phyloP scores from a whole-genome alignment of 305 asterid genomes.

The Solanum hybrid region DNA sequence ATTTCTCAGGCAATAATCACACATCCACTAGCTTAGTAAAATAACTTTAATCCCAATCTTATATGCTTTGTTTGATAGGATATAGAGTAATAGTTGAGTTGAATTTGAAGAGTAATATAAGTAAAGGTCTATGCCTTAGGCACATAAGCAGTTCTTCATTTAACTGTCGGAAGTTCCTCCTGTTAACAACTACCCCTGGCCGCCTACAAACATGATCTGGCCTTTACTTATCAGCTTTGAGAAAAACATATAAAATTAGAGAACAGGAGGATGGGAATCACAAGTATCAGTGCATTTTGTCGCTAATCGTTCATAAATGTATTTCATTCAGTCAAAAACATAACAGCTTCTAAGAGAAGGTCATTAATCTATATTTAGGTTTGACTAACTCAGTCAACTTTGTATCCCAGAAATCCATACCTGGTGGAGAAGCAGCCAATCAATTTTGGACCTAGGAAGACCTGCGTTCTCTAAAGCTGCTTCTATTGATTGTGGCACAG shows the following conservation, averaged over 20 bases:
- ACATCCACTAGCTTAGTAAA: background rate
- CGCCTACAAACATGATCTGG: background rate
- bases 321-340: background rate
- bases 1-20: background rate
- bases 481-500: slow-evolving; percentile 69
- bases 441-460: slow-evolving; percentile 42
- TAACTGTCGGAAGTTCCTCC: background rate
- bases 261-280: background rate
- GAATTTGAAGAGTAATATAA: background rate
- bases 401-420: slow-evolving; percentile 16
- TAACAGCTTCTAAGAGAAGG: background rate
- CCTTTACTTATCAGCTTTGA: background rate
- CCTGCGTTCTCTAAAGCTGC: slow-evolving; percentile 63
- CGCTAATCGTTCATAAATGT: background rate
- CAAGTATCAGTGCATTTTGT: background rate
- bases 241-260: background rate
- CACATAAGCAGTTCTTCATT: background rate
- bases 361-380: background rate
- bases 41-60: background rate
- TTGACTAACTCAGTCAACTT: background rate
- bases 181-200: background rate
- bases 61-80: background rate
- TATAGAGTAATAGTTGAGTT: background rate
- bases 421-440: slow-evolving; percentile 87
- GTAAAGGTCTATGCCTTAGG: background rate